Base-by-base conservation (phyloP, 2,329 filamentous ascomycete species). In the Fusarium compactum region DNA sequence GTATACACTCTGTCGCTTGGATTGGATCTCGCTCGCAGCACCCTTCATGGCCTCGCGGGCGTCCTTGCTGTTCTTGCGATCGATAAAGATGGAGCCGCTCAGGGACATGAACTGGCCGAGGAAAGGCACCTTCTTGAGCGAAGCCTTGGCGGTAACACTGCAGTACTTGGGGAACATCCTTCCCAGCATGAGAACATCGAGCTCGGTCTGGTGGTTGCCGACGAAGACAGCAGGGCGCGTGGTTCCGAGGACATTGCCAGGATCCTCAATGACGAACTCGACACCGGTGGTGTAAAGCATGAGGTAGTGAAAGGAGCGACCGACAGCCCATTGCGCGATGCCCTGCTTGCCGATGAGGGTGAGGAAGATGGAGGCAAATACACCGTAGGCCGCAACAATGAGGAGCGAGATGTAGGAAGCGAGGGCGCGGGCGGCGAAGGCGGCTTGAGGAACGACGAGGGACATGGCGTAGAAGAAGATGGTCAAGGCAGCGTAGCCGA, bases 91-190 rank as follows among this genome's bases (percentile, higher is more conserved):
- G 72, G 93, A 92, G 70, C 95, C 94, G 71, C 91, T 94, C 63
- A 98, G 86, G 51, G 89, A 81, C 90, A 93, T 99, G 84, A 97
- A 99, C 94, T 94, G 97, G 65, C 96, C 96, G 58, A 99, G 85
- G 79, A 99, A 89, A 1, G 96, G 96, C 38, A 92, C 83, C 67
- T 86, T 89, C 79, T 91, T 92, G 77, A 99, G 84, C 58, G 89
- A 92, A 76, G 90, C 90, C 87, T 99, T 99, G 48, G 95, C 95
- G 25, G 95, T 98, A 64, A 99, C 92, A 76, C 91, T 94, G 85
- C 92, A 97, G 85, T 97, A 94, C 76, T 89, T 90, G 50, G 96
- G 96, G 82, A 98, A 98, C 76, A 97, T 89, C 81, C 86, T 85
- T 67, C 94, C 96, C 29, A 99, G 87, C 89, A 98, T 92, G 64